These are phyloP conservation scores for Podospora pseudopauciseta DNA, from an alignment of 495 filamentous ascomycete species.

Conservation along the genomic window DNA sequence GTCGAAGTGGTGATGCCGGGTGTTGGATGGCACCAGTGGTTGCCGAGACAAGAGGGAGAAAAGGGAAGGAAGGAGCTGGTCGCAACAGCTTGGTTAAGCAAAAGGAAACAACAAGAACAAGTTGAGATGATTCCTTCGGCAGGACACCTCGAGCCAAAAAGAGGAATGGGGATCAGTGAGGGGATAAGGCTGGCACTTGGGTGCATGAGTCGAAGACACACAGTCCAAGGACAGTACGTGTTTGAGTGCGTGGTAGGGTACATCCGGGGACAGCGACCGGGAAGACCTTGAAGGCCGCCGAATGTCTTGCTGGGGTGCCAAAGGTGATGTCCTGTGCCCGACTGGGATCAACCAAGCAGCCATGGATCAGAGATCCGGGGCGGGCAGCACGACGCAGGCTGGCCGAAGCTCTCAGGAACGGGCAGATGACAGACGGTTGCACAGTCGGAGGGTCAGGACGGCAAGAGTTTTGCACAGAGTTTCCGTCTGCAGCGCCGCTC, in stretches of 20 bases:
- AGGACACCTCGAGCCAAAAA: conserved; percentile 12
- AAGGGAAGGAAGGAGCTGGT: conserved; percentile 20
- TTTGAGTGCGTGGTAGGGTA: conserved; percentile 33
- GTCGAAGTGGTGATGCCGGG: background rate
- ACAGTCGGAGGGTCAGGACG: conserved; percentile 5
- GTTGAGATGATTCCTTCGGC: conserved; percentile 17
- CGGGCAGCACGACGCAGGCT: conserved; percentile 6
- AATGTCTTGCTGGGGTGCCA: conserved; percentile 3
- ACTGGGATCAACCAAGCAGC: conserved; percentile 17
- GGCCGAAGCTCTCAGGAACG: conserved; percentile 21
- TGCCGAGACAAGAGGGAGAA: conserved; percentile 10
- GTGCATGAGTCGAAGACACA: conserved; percentile 31
- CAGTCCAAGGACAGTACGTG: conserved; percentile 33
- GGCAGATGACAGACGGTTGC: conserved; percentile 24
- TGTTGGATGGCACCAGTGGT: conserved; percentile 5
- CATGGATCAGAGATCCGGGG: conserved; percentile 17
- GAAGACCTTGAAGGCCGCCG: conserved; percentile 18
- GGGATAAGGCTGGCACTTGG: conserved; percentile 28
- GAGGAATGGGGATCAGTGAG: conserved; percentile 16
- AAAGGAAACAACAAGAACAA: conserved; percentile 16
- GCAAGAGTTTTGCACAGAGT: conserved; percentile 21
- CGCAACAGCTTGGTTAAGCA: conserved; percentile 18
- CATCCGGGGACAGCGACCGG: conserved; percentile 29
- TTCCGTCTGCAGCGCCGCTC: conserved; percentile 20
- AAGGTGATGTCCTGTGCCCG: conserved; percentile 8